Percentiles rank a stretch among this genome's conserved stretches.
Conservation (phyloP, 2,329 filamentous ascomycete genomes). For the Penicillium hordei region DNA sequence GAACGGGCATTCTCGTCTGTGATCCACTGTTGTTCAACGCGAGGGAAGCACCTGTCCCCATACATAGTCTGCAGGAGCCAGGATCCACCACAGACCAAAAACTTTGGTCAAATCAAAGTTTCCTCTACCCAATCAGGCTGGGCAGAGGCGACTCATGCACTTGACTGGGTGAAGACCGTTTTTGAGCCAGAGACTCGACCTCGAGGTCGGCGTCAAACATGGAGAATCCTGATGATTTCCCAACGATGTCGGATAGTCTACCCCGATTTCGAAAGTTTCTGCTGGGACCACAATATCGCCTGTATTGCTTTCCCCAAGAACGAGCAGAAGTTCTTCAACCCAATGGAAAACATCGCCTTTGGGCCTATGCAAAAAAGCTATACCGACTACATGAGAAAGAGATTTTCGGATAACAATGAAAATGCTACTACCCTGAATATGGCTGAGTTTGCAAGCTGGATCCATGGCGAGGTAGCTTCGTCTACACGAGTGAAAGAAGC, state of each 20-base stretch:
- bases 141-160: not conserved
- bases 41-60: not conserved
- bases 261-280: not conserved
- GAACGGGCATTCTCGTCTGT: not conserved
- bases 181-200: slow-evolving; percentile 1
- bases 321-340: not conserved
- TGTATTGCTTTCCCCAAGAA: not conserved
- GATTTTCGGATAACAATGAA: not conserved
- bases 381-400: not conserved
- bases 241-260: not conserved
- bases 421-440: not conserved
- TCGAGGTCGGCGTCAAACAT: not conserved
- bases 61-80: slow-evolving; percentile 1
- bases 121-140: not conserved
- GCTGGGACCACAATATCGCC: not conserved
- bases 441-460: not conserved
- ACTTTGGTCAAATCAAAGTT: not conserved
- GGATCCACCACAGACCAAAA: not conserved
- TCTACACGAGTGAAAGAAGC: not conserved
- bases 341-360: not conserved
- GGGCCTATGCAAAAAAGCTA: not conserved
- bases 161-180: not conserved
- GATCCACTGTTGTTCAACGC: not conserved
- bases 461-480: not conserved
- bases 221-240: slow-evolving; percentile 1